Conservation (phyloP, 306 rosid genomes). For the Gastrolobium bilobum region DNA sequence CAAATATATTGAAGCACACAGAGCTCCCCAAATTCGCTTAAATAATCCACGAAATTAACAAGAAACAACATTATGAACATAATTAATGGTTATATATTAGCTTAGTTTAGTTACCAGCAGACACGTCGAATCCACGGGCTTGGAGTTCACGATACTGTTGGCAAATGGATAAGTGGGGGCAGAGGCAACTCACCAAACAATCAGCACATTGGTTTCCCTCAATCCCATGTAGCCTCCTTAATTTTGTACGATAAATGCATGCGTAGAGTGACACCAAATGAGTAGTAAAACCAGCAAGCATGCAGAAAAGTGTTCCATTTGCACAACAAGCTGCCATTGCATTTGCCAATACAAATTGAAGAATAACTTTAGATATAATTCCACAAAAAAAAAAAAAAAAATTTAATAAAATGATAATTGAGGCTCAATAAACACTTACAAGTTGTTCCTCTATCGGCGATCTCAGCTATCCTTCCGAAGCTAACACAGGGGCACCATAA, state of each 20-base stretch:
- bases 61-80: too few species aligned
- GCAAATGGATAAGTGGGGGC: slow-evolving; percentile 2
- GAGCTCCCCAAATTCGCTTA: too few species aligned
- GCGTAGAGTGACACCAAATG: background rate
- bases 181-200: background rate
- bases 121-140: slow-evolving; percentile 20
- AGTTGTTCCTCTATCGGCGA: background rate
- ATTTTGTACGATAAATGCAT: slow-evolving; percentile 2
- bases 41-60: too few species aligned
- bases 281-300: background rate
- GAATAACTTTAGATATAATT: too few species aligned
- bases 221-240: background rate
- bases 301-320: background rate
- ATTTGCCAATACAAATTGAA: too few species aligned
- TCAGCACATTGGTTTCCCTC: background rate
- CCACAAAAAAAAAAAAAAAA: background rate
- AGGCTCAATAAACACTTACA: background rate
- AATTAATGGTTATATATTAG: too few species aligned
- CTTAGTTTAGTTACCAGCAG: background rate
- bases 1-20: background rate
- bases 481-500: background rate
- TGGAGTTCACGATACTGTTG: background rate
- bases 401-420: too few species aligned
- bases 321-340: slow-evolving; percentile 11
- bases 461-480: slow-evolving; percentile 18